Evolutionary conservation across 306 rosid species (phyloP).

Genomic region (Sesbania bispinosa): DNA sequence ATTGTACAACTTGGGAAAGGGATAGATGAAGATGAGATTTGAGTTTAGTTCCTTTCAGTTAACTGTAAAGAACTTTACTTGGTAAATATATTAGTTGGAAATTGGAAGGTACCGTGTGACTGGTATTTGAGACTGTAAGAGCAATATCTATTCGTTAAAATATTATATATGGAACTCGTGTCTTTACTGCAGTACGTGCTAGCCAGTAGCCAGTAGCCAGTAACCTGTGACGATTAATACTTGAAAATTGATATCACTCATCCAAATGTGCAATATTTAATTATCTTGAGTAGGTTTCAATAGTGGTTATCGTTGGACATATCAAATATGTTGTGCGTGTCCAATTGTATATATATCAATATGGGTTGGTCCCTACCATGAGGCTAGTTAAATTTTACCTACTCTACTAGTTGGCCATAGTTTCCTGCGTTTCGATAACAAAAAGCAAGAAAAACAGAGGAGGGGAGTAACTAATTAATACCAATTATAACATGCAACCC

Average conservation of each 20-base stretch:
- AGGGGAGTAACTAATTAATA: neutral
- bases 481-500: neutral
- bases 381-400: neutral
- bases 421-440: neutral
- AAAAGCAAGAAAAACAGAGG: neutral
- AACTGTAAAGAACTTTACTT: no score
- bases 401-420: neutral
- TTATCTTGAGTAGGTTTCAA: neutral
- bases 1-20: no score
- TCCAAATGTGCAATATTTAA: neutral
- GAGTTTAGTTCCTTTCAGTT: no score
- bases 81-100: no score
- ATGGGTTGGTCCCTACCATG: conserved; percentile 1
- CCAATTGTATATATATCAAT: neutral
- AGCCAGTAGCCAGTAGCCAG: no score
- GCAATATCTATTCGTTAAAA: no score
- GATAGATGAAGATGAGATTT: no score
- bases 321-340: neutral
- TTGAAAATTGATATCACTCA: neutral
- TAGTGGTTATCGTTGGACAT: neutral
- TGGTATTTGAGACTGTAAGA: no score
- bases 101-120: no score
- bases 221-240: neutral
- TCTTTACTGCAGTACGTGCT: no score
- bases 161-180: no score